phyloP scores from a whole-genome alignment of 176 grass and related monocot genomes.

The Ensete ventricosum region DNA sequence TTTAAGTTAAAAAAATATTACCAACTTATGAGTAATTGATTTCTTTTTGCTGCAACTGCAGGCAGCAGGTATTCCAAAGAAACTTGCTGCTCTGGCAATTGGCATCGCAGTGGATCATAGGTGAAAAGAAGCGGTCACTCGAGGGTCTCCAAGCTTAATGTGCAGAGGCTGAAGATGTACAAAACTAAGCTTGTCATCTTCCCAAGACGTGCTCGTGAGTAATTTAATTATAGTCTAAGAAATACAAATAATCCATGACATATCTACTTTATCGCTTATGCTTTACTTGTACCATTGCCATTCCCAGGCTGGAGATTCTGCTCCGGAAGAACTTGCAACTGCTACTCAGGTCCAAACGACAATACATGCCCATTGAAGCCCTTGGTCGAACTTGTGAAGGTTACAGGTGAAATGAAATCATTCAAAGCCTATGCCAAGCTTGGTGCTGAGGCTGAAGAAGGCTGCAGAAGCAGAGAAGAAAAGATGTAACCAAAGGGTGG shows the following conservation, averaged over 20 bases:
- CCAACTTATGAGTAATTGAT: too few species aligned
- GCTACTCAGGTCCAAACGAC: conserved; percentile 11
- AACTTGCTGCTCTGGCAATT: conserved; percentile 60
- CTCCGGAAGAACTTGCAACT: conserved; percentile 17
- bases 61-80: conserved; percentile 64
- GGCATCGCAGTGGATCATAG: conserved; percentile 75
- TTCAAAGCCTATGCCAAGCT: conserved; percentile 16
- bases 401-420: conserved; percentile 14
- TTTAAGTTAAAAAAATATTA: background rate
- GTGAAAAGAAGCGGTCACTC: conserved; percentile 55
- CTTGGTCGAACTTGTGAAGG: conserved; percentile 7
- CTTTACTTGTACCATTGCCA: background rate
- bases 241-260: background rate
- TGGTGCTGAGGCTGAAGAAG: conserved; percentile 5
- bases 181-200: conserved; percentile 18
- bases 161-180: conserved; percentile 15
- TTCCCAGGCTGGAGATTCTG: conserved; percentile 14
- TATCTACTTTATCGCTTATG: background rate
- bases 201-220: conserved; percentile 3
- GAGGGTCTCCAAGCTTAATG: conserved; percentile 49
- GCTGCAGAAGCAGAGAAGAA: conserved; percentile 11
- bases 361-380: conserved; percentile 13
- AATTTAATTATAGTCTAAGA: background rate
- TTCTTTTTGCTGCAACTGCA: conserved; percentile 3
- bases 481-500: background rate